A percentile compares a stretch with the other conserved stretches of the same genome.
phyloP scores from a whole-genome alignment of 768 basidiomycete genomes.

The Pleurotus platypus region DNA sequence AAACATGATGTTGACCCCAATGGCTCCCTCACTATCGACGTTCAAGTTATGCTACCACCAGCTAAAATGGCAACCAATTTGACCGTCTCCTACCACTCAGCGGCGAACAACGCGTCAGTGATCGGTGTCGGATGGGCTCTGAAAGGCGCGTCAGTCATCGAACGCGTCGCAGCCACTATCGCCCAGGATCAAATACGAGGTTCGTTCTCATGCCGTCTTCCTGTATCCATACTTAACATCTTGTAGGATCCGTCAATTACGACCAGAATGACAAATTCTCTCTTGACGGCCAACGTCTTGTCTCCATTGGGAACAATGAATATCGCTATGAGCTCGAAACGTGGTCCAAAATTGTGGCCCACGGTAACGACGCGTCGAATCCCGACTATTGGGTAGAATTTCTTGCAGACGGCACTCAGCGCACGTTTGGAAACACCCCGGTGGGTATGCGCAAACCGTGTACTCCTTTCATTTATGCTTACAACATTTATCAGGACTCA shows the following conservation, averaged over 20 bases:
- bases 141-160: constrained; percentile 7
- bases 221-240: not conserved
- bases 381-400: constrained; percentile 12
- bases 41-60: constrained; percentile 6
- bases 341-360: constrained; percentile 10
- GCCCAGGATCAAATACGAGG: constrained; percentile 10
- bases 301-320: constrained; percentile 10
- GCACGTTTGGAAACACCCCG: constrained; percentile 7
- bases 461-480: not conserved
- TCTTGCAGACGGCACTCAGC: constrained; percentile 7
- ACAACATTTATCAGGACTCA: constrained; percentile 4
- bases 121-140: constrained; percentile 9
- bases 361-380: constrained; percentile 5
- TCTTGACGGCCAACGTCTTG: constrained; percentile 11
- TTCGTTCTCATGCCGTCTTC: not conserved
- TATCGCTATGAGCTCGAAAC: constrained; percentile 12
- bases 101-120: constrained; percentile 4
- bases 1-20: constrained; percentile 9
- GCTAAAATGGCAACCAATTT: constrained; percentile 10
- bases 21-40: constrained; percentile 10
- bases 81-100: constrained; percentile 11
- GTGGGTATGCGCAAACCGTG: not conserved
- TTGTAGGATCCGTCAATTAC: constrained; percentile 9
- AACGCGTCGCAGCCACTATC: constrained; percentile 9
- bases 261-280: constrained; percentile 9